These are phyloP conservation scores for Daedaleopsis sinensis DNA, from an alignment of 768 basidiomycete genomes.

Conservation along the genomic window DNA sequence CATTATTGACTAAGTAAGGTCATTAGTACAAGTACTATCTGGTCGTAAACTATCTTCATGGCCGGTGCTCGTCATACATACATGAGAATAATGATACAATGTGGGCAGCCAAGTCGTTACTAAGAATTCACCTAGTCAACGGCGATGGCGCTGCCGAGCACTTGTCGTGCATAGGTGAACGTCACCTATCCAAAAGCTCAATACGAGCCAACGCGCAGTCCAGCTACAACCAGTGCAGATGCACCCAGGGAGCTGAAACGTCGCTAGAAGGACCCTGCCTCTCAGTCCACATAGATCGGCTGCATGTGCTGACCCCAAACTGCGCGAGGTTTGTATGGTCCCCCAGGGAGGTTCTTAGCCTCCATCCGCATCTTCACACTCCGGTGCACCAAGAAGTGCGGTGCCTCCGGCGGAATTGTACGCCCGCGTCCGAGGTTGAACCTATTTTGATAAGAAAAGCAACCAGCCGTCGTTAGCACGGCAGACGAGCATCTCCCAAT, in stretches of 20 bases:
- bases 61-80: not conserved
- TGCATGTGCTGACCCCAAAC: constrained; percentile 13
- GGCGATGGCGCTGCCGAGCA: too few species aligned
- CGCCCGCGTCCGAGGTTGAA: constrained; percentile 28
- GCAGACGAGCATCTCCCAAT: not conserved
- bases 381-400: constrained; percentile 27
- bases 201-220: too few species aligned
- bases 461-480: not conserved
- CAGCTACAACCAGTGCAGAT: too few species aligned
- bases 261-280: too few species aligned
- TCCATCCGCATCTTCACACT: constrained; percentile 32
- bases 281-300: constrained; percentile 19
- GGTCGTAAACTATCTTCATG: not conserved
- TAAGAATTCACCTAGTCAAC: not conserved
- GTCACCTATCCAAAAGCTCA: too few species aligned
- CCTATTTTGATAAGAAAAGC: constrained; percentile 13
- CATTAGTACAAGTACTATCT: not conserved
- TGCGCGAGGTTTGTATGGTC: constrained; percentile 35
- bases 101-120: not conserved
- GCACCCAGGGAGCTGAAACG: too few species aligned
- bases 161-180: too few species aligned
- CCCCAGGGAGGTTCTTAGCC: constrained; percentile 23
- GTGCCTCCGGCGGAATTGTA: constrained; percentile 6
- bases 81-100: not conserved
- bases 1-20: too few species aligned